A percentile compares a stretch with the other conserved stretches of the same genome.
Evolutionary conservation across 2,329 filamentous ascomycete species (phyloP).

Genomic region (Penicillium concentricum): DNA sequence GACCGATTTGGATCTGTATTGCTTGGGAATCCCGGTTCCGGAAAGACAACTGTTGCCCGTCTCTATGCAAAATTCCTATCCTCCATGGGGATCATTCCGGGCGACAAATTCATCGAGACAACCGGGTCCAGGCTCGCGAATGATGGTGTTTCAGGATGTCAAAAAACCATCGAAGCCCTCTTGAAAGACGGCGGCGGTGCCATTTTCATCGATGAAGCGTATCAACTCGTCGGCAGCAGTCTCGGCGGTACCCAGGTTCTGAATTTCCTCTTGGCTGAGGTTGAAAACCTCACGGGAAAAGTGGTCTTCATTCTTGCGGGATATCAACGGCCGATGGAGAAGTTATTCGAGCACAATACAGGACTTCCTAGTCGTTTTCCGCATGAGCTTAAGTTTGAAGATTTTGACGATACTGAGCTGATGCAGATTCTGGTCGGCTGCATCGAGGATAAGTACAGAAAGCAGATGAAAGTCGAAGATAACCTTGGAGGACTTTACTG

Average conservation of each 20-base stretch:
- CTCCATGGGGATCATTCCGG: slow-evolving; percentile 62
- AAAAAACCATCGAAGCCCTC: slow-evolving; percentile 58
- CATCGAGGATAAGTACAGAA: slow-evolving; percentile 55
- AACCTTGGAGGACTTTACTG: slow-evolving; percentile 61
- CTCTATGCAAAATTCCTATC: slow-evolving; percentile 67
- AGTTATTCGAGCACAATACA: slow-evolving; percentile 71
- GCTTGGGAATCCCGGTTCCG: slow-evolving; percentile 74
- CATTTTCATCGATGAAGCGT: slow-evolving; percentile 76
- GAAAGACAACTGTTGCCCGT: slow-evolving; percentile 74
- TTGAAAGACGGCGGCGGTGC: slow-evolving; percentile 63
- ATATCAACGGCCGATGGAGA: slow-evolving; percentile 73
- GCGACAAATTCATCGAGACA: slow-evolving; percentile 61
- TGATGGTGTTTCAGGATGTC: slow-evolving; percentile 58
- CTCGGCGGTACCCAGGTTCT: slow-evolving; percentile 61
- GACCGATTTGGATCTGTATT: slow-evolving; percentile 64
- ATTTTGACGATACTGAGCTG: slow-evolving; percentile 67
- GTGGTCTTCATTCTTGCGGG: slow-evolving; percentile 72
- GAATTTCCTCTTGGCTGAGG: slow-evolving; percentile 69
- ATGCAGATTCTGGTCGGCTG: slow-evolving; percentile 58
- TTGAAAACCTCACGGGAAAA: slow-evolving; percentile 69
- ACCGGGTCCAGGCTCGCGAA: slow-evolving; percentile 67
- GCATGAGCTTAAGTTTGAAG: slow-evolving; percentile 62
- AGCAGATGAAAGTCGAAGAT: slow-evolving; percentile 59
- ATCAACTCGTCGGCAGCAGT: slow-evolving; percentile 64
- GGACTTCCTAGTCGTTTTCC: slow-evolving; percentile 71